A percentile compares a stretch with the other conserved stretches of the same genome.
phyloP scores from a whole-genome alignment of 2,329 filamentous ascomycete genomes.

The Pseudonectria buxi region DNA sequence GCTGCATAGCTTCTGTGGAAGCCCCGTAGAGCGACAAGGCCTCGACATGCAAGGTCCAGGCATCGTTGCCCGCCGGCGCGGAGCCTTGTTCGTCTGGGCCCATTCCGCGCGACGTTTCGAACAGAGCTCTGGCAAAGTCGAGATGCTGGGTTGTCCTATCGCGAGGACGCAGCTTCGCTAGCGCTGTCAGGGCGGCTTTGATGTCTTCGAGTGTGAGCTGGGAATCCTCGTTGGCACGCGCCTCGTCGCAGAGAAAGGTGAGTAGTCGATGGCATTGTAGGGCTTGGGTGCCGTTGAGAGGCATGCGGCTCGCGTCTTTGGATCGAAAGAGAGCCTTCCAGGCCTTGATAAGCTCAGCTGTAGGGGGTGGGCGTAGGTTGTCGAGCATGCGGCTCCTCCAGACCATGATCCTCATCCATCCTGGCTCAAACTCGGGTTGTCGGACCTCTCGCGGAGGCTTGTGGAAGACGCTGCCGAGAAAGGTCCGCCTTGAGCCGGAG shows the following conservation, averaged over 20 bases:
- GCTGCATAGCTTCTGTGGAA: constrained; percentile 44
- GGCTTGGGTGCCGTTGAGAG: constrained; percentile 62
- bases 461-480: constrained; percentile 55
- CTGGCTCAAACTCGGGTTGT: constrained; percentile 59
- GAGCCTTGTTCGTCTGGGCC: constrained; percentile 12
- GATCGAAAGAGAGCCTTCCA: constrained; percentile 57
- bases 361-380: constrained; percentile 56
- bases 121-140: constrained; percentile 39
- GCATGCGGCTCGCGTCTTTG: constrained; percentile 40
- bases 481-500: constrained; percentile 32
- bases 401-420: constrained; percentile 64
- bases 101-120: constrained; percentile 23
- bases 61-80: constrained; percentile 9
- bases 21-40: constrained; percentile 49
- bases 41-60: constrained; percentile 26
- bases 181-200: constrained; percentile 37
- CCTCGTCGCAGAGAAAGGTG: constrained; percentile 43
- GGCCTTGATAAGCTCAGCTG: constrained; percentile 57
- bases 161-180: constrained; percentile 34
- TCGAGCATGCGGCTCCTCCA: constrained; percentile 57
- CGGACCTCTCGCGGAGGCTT: constrained; percentile 54
- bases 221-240: constrained; percentile 3
- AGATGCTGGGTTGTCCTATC: constrained; percentile 41
- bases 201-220: constrained; percentile 28
- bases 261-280: constrained; percentile 50